Evolutionary conservation across 352 stramenopile species (phyloP).

Genomic region (Phytophthora aleatoria): DNA sequence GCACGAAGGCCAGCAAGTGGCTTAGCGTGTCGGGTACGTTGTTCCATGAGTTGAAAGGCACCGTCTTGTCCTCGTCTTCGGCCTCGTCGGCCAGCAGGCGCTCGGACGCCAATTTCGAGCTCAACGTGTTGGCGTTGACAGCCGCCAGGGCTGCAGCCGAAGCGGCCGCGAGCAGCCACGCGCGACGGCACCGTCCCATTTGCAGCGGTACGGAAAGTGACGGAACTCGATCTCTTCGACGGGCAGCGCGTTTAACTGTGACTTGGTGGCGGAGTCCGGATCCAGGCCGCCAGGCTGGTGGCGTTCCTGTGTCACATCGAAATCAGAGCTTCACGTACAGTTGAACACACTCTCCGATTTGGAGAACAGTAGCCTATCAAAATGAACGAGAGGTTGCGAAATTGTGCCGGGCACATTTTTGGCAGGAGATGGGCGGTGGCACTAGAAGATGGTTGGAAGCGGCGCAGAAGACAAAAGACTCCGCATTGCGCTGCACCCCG

Average conservation of each 20-base stretch:
- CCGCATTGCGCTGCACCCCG: no score
- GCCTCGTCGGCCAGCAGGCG: slow-evolving; percentile 9
- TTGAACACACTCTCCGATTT: neutral
- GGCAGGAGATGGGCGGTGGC: slow-evolving; percentile 3
- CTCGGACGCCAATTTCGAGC: slow-evolving; percentile 6
- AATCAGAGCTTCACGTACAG: slow-evolving; percentile 1
- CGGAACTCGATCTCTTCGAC: slow-evolving; percentile 2
- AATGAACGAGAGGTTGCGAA: neutral
- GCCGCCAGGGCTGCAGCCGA: slow-evolving; percentile 7
- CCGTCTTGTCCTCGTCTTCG: slow-evolving; percentile 21
- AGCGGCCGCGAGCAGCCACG: slow-evolving; percentile 5
- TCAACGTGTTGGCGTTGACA: slow-evolving; percentile 7
- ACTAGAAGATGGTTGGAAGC: neutral
- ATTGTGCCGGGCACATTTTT: slow-evolving; percentile 5
- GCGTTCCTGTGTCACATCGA: slow-evolving; percentile 2
- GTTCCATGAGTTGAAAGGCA: slow-evolving; percentile 49
- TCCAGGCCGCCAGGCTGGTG: neutral
- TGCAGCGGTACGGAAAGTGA: neutral
- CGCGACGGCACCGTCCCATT: slow-evolving; percentile 4
- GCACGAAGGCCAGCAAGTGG: slow-evolving; percentile 51
- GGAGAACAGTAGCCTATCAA: neutral
- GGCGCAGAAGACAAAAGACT: neutral
- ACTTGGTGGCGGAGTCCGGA: neutral
- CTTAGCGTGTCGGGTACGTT: slow-evolving; percentile 47
- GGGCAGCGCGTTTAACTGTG: neutral